A percentile compares a stretch with the other conserved stretches of the same genome.
Evolutionary conservation across 2,329 filamentous ascomycete species (phyloP).

Genomic region (Pseudogymnoascus sp.): DNA sequence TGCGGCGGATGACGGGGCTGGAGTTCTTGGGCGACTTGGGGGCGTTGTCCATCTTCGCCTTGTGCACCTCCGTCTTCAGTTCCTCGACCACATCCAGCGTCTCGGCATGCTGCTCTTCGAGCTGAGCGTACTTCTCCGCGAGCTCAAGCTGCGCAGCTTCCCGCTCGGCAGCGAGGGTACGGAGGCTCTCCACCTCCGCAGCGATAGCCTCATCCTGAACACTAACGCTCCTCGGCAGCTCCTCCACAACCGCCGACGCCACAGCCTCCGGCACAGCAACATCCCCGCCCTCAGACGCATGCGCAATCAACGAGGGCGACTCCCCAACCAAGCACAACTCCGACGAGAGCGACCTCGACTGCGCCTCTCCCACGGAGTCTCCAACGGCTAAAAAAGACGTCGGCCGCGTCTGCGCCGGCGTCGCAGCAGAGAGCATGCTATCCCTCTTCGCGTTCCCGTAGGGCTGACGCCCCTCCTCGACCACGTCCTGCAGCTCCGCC

Average conservation of each 20-base stretch:
- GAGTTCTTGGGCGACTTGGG: slow-evolving; percentile 40
- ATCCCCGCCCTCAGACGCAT: slow-evolving; percentile 3
- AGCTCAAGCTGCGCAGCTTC: slow-evolving; percentile 67
- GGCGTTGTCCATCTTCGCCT: slow-evolving; percentile 52
- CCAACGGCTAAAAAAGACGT: slow-evolving; percentile 68
- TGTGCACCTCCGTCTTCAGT: slow-evolving; percentile 77
- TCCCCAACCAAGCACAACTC: slow-evolving; percentile 85
- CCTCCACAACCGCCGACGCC: slow-evolving; percentile 18
- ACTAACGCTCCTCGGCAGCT: slow-evolving; percentile 31
- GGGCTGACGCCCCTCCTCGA: slow-evolving; percentile 69
- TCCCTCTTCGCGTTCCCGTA: slow-evolving; percentile 38
- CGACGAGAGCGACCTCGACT: slow-evolving; percentile 84
- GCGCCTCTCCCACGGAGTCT: slow-evolving; percentile 39
- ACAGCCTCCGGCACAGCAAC: slow-evolving; percentile 21
- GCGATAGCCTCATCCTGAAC: slow-evolving; percentile 37
- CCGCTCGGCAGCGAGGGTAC: slow-evolving; percentile 63
- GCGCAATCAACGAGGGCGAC: slow-evolving; percentile 42
- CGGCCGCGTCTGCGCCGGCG: slow-evolving; percentile 48
- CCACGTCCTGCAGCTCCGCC: slow-evolving; percentile 74
- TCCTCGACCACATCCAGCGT: slow-evolving; percentile 82
- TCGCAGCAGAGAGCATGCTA: slow-evolving; percentile 44
- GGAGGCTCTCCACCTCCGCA: slow-evolving; percentile 64
- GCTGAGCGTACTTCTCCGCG: slow-evolving; percentile 68
- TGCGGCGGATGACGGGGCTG: slow-evolving; percentile 80
- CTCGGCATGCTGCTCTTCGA: slow-evolving; percentile 74